These are phyloP conservation scores for Rhynchospora breviuscula DNA, from an alignment of 176 grass and related monocot genomes.

Conservation along the genomic window DNA sequence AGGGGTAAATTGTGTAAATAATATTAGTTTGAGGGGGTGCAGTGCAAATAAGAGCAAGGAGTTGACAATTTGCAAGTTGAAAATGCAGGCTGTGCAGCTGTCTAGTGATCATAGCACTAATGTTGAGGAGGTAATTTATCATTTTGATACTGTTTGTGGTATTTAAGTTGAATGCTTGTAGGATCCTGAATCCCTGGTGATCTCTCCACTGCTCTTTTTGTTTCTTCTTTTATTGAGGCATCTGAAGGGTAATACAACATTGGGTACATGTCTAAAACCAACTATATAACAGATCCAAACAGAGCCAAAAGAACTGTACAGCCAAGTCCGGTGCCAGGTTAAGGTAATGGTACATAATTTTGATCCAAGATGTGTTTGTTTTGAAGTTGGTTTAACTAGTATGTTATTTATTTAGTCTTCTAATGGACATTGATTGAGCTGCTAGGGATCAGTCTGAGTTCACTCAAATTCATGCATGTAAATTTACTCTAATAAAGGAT, in stretches of 20 bases:
- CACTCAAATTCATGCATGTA: not conserved
- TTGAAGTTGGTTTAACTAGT: not conserved
- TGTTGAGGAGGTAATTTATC: slow-evolving; percentile 65
- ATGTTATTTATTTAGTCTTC: slow-evolving; percentile 6
- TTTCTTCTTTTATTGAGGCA: not conserved
- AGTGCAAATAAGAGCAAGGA: slow-evolving; percentile 57
- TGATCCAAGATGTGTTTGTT: not conserved
- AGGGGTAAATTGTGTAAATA: slow-evolving; percentile 19
- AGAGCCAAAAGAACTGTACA: not conserved
- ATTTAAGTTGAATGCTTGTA: not conserved
- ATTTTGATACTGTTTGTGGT: slow-evolving; percentile 13
- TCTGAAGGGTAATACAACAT: not conserved
- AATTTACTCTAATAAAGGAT: not conserved
- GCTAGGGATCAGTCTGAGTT: not conserved
- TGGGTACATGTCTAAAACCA: not conserved
- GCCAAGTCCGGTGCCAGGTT: not conserved
- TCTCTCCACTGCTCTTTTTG: not conserved
- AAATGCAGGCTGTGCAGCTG: slow-evolving; percentile 60
- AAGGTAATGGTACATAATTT: not conserved
- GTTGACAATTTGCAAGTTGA: slow-evolving; percentile 66
- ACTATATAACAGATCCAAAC: not conserved
- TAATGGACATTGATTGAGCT: not conserved
- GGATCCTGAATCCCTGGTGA: not conserved
- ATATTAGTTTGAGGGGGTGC: slow-evolving; percentile 43
- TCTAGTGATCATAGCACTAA: slow-evolving; percentile 78